Evolutionary conservation across 2,329 filamentous ascomycete species (phyloP).

Genomic region (Stagonosporopsis tanaceti): DNA sequence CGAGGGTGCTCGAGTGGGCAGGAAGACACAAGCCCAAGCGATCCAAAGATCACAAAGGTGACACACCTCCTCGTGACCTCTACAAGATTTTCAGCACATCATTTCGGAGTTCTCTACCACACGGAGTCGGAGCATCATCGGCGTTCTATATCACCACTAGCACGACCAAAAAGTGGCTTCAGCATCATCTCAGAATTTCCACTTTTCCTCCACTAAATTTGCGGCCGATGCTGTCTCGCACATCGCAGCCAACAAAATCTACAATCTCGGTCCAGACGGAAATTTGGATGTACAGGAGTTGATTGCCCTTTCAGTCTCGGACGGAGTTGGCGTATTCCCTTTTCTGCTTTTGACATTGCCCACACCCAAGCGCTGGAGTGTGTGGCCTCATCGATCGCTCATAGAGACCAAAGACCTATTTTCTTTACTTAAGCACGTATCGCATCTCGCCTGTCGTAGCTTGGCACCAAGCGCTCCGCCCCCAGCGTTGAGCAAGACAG

Average conservation of each 20-base stretch:
- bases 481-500: constrained; percentile 42
- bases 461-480: constrained; percentile 42
- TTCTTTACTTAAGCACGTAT: constrained; percentile 19
- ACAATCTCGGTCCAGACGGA: constrained; percentile 16
- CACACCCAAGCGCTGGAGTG: constrained; percentile 49
- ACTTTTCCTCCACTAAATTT: constrained; percentile 13
- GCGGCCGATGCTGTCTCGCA: constrained; percentile 11
- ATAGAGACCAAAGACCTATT: constrained; percentile 26
- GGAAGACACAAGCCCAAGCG: constrained; percentile 9
- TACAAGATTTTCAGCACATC: constrained; percentile 5
- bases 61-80: neutral
- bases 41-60: constrained; percentile 14
- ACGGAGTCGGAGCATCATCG: constrained; percentile 40
- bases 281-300: neutral
- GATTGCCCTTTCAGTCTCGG: neutral
- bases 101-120: constrained; percentile 23
- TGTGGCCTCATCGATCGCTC: constrained; percentile 41
- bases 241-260: neutral
- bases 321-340: constrained; percentile 2
- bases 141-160: constrained; percentile 40
- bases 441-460: constrained; percentile 39
- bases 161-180: constrained; percentile 20
- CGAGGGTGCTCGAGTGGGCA: constrained; percentile 7
- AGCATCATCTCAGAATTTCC: constrained; percentile 18
- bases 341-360: constrained; percentile 32